phyloP scores from a whole-genome alignment of 768 basidiomycete genomes.

The Austroboletus festivus region DNA sequence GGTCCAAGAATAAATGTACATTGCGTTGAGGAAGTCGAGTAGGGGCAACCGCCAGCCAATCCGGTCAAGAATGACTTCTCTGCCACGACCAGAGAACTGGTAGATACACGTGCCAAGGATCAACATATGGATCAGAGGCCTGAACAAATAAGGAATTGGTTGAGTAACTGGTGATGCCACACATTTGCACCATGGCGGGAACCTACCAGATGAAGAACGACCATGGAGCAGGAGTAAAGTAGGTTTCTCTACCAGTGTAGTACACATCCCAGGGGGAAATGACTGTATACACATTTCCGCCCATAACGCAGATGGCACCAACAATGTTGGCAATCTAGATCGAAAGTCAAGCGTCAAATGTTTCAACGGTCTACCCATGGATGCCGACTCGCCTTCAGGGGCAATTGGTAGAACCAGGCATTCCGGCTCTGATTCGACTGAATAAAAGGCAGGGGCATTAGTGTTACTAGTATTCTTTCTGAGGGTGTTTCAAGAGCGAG shows the following conservation, averaged over 20 bases:
- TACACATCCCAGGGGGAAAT: conserved; percentile 51
- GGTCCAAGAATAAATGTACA: conserved; percentile 62
- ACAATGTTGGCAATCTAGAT: conserved; percentile 51
- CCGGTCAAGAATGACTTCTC: conserved; percentile 56
- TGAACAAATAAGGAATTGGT: conserved; percentile 22
- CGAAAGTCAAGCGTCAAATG: conserved; percentile 5
- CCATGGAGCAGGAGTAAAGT: conserved; percentile 64
- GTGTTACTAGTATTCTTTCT: not conserved
- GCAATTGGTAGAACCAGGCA: conserved; percentile 46
- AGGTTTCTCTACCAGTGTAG: conserved; percentile 53
- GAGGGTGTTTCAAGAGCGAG: conserved; percentile 10
- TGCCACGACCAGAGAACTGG: conserved; percentile 54
- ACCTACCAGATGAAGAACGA: conserved; percentile 60
- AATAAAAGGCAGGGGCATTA: conserved; percentile 26
- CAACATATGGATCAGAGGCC: conserved; percentile 63
- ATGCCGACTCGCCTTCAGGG: conserved; percentile 47
- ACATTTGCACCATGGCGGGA: not conserved
- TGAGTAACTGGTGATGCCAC: not conserved
- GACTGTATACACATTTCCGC: conserved; percentile 59
- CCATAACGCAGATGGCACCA: conserved; percentile 54
- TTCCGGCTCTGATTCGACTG: conserved; percentile 22
- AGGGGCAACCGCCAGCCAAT: conserved; percentile 67
- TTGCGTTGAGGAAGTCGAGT: conserved; percentile 59
- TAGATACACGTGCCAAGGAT: conserved; percentile 64
- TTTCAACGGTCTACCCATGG: not conserved